Conservation (phyloP, 106 monocot species). For the Gastrodia elata region DNA sequence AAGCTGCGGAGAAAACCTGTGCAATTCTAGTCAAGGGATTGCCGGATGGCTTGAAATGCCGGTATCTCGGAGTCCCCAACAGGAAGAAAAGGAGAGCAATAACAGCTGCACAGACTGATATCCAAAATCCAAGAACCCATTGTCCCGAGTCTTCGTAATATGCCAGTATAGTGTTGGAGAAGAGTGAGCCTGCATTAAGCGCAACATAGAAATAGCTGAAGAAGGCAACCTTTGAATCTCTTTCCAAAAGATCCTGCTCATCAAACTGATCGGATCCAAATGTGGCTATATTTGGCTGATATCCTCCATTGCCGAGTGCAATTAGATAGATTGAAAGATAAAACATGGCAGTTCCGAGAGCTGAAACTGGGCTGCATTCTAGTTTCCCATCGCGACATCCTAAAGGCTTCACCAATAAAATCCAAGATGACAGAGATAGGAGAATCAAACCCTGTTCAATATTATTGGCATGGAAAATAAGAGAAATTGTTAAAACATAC, state of each 20-base stretch:
- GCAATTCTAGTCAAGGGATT: slow-evolving; percentile 59
- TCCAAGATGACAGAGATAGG: slow-evolving; percentile 49
- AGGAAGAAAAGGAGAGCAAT: slow-evolving; percentile 48
- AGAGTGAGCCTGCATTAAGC: slow-evolving; percentile 67
- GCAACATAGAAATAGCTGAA: slow-evolving; percentile 91
- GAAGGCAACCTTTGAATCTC: slow-evolving; percentile 47
- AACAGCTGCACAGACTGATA: slow-evolving; percentile 31
- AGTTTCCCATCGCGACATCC: slow-evolving; percentile 49
- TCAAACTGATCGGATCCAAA: slow-evolving; percentile 72
- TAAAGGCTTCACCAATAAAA: slow-evolving; percentile 52
- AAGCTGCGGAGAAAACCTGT: slow-evolving; percentile 57
- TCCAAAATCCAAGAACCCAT: slow-evolving; percentile 67
- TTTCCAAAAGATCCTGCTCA: slow-evolving; percentile 44
- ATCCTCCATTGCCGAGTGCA: slow-evolving; percentile 72
- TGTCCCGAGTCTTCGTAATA: slow-evolving; percentile 57
- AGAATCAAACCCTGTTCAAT: slow-evolving; percentile 47
- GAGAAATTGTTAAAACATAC: not conserved
- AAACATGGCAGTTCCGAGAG: slow-evolving; percentile 27
- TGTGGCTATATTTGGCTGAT: slow-evolving; percentile 53
- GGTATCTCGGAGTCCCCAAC: slow-evolving; percentile 28
- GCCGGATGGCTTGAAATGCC: slow-evolving; percentile 54
- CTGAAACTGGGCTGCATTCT: slow-evolving; percentile 31
- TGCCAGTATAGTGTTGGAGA: slow-evolving; percentile 65
- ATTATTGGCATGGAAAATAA: not conserved
- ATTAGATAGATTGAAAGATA: slow-evolving; percentile 73